Conservation (phyloP, 352 stramenopile species). For the Pythium folliculosum region DNA sequence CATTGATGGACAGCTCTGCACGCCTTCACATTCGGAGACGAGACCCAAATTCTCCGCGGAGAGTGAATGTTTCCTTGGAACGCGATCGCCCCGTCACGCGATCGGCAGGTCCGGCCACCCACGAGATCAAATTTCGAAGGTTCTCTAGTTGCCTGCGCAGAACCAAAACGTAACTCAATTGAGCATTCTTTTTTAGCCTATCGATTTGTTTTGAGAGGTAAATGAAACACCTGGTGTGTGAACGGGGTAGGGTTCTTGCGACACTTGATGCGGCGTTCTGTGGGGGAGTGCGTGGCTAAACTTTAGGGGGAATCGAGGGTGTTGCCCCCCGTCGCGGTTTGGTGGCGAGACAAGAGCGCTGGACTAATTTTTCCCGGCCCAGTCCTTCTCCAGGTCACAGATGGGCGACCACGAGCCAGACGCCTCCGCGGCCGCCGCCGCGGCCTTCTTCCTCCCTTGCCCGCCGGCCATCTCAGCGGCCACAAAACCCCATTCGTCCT, state of each 20-base stretch:
- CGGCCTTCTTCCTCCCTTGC: background rate
- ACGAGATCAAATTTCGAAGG: constrained; percentile 6
- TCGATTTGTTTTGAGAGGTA: constrained; percentile 19
- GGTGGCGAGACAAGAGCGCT: constrained; percentile 20
- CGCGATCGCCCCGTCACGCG: constrained; percentile 15
- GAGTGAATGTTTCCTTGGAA: constrained; percentile 4
- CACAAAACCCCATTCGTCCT: constrained; percentile 15
- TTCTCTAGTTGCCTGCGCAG: background rate
- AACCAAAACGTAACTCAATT: background rate
- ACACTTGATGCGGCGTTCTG: constrained; percentile 18
- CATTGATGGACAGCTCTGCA: background rate
- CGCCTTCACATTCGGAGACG: background rate
- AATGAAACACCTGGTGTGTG: constrained; percentile 4
- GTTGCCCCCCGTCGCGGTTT: constrained; percentile 7
- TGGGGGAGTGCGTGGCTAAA: constrained; percentile 25
- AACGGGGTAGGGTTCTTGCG: constrained; percentile 22
- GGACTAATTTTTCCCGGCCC: constrained; percentile 28
- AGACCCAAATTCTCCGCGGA: background rate
- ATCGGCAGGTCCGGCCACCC: background rate
- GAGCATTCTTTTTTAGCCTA: constrained; percentile 26
- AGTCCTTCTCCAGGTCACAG: constrained; percentile 14
- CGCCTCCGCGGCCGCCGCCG: background rate
- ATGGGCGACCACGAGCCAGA: constrained; percentile 21
- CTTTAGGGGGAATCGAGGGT: no score
- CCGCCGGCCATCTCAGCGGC: constrained; percentile 13